phyloP scores from a whole-genome alignment of 148 eudicot species.

The Mesembryanthemum crystallinum region DNA sequence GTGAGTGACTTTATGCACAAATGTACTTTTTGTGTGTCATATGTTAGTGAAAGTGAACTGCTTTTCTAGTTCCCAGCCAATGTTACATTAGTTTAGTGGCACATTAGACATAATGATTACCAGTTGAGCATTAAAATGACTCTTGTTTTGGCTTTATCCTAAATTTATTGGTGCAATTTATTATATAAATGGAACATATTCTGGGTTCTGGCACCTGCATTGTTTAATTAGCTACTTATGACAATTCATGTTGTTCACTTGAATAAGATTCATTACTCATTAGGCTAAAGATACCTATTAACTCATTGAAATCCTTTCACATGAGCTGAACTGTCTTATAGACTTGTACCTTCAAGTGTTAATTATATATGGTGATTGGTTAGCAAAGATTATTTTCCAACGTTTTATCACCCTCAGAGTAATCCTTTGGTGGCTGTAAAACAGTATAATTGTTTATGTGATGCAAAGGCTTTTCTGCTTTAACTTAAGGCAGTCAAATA shows the following conservation, averaged over 20 bases:
- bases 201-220: neutral
- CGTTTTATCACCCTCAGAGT: neutral
- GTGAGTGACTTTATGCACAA: conserved; percentile 3
- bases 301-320: neutral
- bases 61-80: neutral
- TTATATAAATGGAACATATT: neutral
- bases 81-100: neutral
- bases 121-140: neutral
- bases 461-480: neutral
- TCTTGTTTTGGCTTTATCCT: conserved; percentile 2
- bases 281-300: neutral
- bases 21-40: neutral
- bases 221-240: conserved; percentile 4
- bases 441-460: neutral
- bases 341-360: neutral
- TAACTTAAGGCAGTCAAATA: neutral
- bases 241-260: neutral
- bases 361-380: neutral
- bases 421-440: neutral
- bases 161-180: neutral
- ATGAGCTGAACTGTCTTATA: neutral
- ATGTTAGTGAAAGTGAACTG: neutral
- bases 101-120: neutral
- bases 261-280: neutral
- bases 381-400: neutral